phyloP scores from a whole-genome alignment of 1,284 basidiomycete species.

The Coniferiporia weirii region DNA sequence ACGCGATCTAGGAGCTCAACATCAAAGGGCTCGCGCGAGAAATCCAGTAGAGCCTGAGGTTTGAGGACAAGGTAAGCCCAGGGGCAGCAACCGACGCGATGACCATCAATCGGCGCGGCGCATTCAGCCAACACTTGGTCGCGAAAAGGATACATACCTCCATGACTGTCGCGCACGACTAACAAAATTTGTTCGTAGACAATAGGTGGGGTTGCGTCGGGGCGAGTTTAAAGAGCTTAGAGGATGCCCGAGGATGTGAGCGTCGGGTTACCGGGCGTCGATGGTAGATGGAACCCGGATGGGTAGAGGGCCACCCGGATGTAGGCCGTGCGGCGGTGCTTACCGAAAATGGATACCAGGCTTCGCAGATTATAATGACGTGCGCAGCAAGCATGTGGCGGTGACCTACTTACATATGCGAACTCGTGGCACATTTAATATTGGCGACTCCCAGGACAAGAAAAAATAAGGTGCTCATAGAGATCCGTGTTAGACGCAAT shows the following conservation, averaged over 20 bases:
- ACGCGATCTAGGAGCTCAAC: constrained; percentile 81
- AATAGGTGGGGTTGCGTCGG: too few relatives aligned
- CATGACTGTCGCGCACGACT: constrained; percentile 3
- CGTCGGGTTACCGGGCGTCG: too few relatives aligned
- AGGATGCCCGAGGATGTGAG: background rate
- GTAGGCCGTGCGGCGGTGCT: background rate
- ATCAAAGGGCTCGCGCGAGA: constrained; percentile 76
- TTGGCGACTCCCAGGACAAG: too few relatives aligned
- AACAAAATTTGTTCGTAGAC: background rate
- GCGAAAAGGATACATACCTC: constrained; percentile 5
- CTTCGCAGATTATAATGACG: background rate
- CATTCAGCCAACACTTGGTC: constrained; percentile 2
- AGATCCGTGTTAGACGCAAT: too few relatives aligned
- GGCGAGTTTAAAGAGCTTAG: background rate
- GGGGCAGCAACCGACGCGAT: background rate
- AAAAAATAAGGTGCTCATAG: too few relatives aligned
- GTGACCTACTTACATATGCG: too few relatives aligned
- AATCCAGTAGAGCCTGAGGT: constrained; percentile 76
- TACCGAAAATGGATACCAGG: background rate
- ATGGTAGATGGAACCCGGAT: background rate
- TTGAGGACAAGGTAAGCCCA: background rate
- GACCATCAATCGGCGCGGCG: background rate
- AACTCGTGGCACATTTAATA: too few relatives aligned
- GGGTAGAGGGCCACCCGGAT: constrained; percentile 11
- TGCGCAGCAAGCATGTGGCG: too few relatives aligned